Percentiles rank a stretch among this genome's conserved stretches.
Conservation (phyloP, 768 basidiomycete species). For the Phlebiopsis flavidoalba region DNA sequence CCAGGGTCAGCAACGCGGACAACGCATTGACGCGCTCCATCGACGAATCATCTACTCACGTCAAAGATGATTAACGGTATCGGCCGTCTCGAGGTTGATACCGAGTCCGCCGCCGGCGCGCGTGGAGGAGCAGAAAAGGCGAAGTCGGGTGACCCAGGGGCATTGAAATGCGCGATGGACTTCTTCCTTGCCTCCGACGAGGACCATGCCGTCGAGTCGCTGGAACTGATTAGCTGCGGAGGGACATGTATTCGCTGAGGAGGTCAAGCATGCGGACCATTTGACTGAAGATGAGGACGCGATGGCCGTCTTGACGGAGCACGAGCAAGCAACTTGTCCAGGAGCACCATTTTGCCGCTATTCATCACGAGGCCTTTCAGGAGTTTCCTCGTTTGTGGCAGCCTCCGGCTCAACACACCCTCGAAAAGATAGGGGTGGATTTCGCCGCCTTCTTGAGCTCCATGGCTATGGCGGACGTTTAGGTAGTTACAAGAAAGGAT, state of each 20-base stretch:
- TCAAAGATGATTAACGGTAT: constrained; percentile 99
- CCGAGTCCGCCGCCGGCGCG: constrained; percentile 94
- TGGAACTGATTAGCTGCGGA: constrained; percentile 91
- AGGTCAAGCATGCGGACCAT: constrained; percentile 99
- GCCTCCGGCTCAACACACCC: constrained; percentile 61
- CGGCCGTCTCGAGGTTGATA: constrained; percentile 97
- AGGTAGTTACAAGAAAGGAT: not conserved
- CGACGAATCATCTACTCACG: constrained; percentile 43
- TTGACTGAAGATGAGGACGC: constrained; percentile 98
- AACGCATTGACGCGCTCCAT: not conserved
- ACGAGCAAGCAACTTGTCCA: constrained; percentile 94
- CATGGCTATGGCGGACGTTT: constrained; percentile 59
- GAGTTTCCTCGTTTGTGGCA: constrained; percentile 45
- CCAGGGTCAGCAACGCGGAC: constrained; percentile 20
- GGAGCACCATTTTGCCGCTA: constrained; percentile 96
- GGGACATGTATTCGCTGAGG: constrained; percentile 91
- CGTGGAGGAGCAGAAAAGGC: constrained; percentile 94
- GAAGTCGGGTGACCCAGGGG: constrained; percentile 89
- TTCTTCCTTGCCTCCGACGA: constrained; percentile 90
- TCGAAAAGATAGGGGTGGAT: constrained; percentile 97
- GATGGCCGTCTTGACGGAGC: constrained; percentile 87
- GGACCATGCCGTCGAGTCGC: constrained; percentile 92
- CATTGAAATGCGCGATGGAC: constrained; percentile 96
- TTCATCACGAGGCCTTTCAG: constrained; percentile 97
- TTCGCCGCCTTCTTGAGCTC: constrained; percentile 98